Percentiles rank a stretch among this genome's conserved stretches.
These are phyloP conservation scores for Amanita rubescens DNA, from an alignment of 768 basidiomycete genomes.

Conservation along the genomic window DNA sequence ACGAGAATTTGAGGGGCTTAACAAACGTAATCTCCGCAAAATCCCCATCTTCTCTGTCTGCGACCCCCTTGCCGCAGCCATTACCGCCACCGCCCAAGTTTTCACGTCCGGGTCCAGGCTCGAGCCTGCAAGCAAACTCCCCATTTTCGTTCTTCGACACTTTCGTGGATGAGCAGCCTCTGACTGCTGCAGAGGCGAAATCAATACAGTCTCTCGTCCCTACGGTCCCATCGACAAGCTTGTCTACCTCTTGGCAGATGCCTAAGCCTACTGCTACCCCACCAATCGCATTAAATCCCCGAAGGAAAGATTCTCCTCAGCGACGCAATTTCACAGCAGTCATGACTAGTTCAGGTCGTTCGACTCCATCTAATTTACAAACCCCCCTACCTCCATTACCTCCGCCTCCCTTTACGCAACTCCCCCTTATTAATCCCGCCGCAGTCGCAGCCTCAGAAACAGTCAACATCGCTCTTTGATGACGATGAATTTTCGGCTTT, in stretches of 20 bases:
- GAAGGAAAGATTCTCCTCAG: not conserved
- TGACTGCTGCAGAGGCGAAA: slow-evolving; percentile 7
- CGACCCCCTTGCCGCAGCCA: slow-evolving; percentile 39
- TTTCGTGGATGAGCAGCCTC: slow-evolving; percentile 2
- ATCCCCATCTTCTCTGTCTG: slow-evolving; percentile 25
- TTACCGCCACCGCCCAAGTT: slow-evolving; percentile 36
- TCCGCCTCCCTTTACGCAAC: not conserved
- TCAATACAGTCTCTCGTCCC: slow-evolving; percentile 12
- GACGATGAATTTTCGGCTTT: slow-evolving; percentile 54
- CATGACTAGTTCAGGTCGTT: slow-evolving; percentile 18
- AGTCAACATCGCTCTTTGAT: slow-evolving; percentile 15
- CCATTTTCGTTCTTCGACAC: slow-evolving; percentile 24
- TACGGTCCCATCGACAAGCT: slow-evolving; percentile 7
- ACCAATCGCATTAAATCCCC: no score
- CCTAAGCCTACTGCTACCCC: slow-evolving; percentile 5
- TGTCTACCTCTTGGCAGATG: not conserved
- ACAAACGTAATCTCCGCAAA: slow-evolving; percentile 32
- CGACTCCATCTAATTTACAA: slow-evolving; percentile 1
- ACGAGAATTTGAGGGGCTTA: slow-evolving; percentile 28
- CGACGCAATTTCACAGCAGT: slow-evolving; percentile 21
- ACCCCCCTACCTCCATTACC: slow-evolving; percentile 1
- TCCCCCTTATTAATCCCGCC: not conserved
- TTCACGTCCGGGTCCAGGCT: slow-evolving; percentile 20
- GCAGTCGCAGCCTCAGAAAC: not conserved
- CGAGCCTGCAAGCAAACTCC: slow-evolving; percentile 12